These are phyloP conservation scores for Penicillium flavigenum DNA, from an alignment of 495 filamentous ascomycete genomes.

Conservation along the genomic window DNA sequence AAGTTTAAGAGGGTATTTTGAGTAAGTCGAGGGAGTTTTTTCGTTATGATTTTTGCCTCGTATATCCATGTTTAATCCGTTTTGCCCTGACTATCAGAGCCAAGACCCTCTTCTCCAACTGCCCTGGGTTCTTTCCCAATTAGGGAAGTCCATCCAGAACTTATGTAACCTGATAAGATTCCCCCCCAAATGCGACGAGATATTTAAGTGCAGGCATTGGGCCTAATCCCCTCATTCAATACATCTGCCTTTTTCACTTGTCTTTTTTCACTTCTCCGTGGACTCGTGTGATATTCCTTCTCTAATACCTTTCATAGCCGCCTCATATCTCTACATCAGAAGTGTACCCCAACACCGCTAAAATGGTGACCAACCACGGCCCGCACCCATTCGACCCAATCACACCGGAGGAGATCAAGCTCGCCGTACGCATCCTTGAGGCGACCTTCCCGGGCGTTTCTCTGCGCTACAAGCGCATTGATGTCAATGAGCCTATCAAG, in stretches of 20 bases:
- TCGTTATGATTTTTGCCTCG: not conserved
- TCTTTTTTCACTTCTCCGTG: not conserved
- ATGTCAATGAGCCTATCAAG: constrained; percentile 42
- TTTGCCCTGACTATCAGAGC: not conserved
- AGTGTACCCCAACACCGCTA: not conserved
- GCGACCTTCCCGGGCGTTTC: constrained; percentile 35
- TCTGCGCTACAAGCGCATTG: constrained; percentile 43
- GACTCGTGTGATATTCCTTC: not conserved
- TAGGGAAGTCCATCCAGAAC: constrained; percentile 24
- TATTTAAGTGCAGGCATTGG: constrained; percentile 17
- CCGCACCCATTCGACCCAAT: constrained; percentile 45
- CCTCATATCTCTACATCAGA: not conserved
- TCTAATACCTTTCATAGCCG: not conserved
- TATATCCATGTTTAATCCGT: not conserved
- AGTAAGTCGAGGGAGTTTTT: not conserved
- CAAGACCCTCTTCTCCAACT: constrained; percentile 1
- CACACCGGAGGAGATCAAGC: constrained; percentile 40
- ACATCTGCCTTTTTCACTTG: not conserved
- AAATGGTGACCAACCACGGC: constrained; percentile 20
- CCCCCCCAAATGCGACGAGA: not conserved
- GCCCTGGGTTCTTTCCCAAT: constrained; percentile 15
- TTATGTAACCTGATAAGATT: constrained; percentile 20
- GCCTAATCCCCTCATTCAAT: constrained; percentile 6
- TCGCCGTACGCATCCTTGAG: constrained; percentile 40
- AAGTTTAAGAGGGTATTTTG: not conserved